These are phyloP conservation scores for Pythium folliculosum DNA, from an alignment of 352 stramenopile genomes.

Conservation along the genomic window DNA sequence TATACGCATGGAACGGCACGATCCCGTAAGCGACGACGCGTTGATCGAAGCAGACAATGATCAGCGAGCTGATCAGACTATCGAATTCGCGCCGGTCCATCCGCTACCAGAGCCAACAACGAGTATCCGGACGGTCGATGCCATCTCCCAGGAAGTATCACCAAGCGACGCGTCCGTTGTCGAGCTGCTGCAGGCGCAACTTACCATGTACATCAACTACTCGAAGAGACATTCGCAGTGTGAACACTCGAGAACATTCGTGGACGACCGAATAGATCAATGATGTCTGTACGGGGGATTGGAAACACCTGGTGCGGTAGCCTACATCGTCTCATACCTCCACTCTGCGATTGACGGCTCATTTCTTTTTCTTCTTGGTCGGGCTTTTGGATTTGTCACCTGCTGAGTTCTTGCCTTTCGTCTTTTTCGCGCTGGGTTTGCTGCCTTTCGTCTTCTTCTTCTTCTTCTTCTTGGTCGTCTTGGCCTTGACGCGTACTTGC, in stretches of 20 bases:
- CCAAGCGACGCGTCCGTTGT: neutral
- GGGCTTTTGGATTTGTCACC: conserved; percentile 18
- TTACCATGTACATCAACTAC: conserved; percentile 35
- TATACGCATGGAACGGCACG: neutral
- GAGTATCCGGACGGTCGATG: neutral
- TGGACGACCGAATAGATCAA: neutral
- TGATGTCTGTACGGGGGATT: neutral
- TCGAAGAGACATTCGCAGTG: conserved; percentile 10
- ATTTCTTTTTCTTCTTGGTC: conserved; percentile 30
- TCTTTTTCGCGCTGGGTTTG: conserved; percentile 45
- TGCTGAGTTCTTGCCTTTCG: conserved; percentile 36
- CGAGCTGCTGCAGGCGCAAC: conserved; percentile 24
- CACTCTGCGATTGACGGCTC: neutral
- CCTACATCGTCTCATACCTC: too few species aligned
- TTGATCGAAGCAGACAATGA: neutral
- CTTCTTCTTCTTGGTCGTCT: conserved; percentile 46
- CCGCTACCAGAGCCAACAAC: neutral
- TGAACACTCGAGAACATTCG: too few species aligned
- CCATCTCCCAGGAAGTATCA: neutral
- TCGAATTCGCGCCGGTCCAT: neutral
- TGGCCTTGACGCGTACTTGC: conserved; percentile 37
- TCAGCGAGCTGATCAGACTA: neutral
- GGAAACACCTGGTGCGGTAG: neutral
- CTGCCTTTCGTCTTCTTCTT: conserved; percentile 39
- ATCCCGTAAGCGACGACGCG: neutral